Evolutionary conservation across 1,139 yeast genomes (phyloP).

Genomic region (Lodderomyces metapsilosis): DNA sequence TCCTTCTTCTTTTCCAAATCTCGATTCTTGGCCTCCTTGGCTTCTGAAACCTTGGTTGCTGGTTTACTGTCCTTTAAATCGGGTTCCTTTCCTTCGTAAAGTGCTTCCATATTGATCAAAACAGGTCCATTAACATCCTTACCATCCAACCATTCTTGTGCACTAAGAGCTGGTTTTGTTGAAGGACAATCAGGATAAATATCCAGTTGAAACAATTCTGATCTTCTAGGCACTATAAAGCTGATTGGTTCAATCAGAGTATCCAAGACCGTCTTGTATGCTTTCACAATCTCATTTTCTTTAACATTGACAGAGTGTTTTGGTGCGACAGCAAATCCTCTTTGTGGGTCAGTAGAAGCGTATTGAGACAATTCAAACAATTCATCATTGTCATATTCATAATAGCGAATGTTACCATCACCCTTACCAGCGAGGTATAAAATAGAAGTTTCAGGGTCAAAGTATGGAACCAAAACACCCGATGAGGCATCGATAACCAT

Average conservation of each 20-base stretch:
- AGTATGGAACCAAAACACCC: slow-evolving; percentile 90
- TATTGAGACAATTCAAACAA: slow-evolving; percentile 81
- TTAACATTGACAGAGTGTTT: slow-evolving; percentile 73
- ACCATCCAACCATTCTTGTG: slow-evolving; percentile 79
- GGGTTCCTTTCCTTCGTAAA: slow-evolving; percentile 74
- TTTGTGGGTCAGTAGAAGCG: slow-evolving; percentile 87
- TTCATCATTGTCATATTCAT: slow-evolving; percentile 80
- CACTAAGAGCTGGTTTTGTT: slow-evolving; percentile 69
- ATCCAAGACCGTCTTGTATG: slow-evolving; percentile 85
- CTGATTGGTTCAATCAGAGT: slow-evolving; percentile 83
- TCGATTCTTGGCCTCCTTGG: slow-evolving; percentile 21
- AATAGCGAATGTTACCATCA: slow-evolving; percentile 95
- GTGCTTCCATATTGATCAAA: slow-evolving; percentile 67
- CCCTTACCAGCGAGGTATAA: slow-evolving; percentile 95
- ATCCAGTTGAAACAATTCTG: slow-evolving; percentile 89
- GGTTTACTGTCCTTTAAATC: slow-evolving; percentile 36
- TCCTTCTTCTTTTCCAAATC: slow-evolving; percentile 14
- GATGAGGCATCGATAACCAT: slow-evolving; percentile 84
- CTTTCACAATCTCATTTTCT: slow-evolving; percentile 79
- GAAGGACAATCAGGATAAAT: slow-evolving; percentile 92
- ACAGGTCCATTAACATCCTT: slow-evolving; percentile 81
- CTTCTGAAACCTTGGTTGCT: slow-evolving; percentile 25
- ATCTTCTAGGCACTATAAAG: slow-evolving; percentile 88
- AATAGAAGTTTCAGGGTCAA: slow-evolving; percentile 75
- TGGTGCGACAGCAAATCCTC: slow-evolving; percentile 92